Evolutionary conservation across 192 early-diverging fungal species (phyloP).

Genomic region (Mortierella antarctica): DNA sequence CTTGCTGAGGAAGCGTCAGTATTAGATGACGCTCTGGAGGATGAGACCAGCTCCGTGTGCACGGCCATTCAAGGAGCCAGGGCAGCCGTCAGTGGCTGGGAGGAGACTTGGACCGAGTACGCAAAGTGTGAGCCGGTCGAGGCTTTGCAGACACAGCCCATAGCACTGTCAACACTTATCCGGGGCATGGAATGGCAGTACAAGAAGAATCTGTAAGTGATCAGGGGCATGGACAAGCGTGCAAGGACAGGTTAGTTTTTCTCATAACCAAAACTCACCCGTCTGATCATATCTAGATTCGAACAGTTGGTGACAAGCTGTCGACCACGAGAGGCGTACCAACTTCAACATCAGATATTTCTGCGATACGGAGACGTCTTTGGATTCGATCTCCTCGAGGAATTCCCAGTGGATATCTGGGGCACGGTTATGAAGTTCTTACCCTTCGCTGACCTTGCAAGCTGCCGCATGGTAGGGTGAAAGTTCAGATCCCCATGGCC

Average conservation of each 20-base stretch:
- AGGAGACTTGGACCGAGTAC: constrained; percentile 12
- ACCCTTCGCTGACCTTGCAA: constrained; percentile 31
- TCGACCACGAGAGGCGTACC: constrained; percentile 21
- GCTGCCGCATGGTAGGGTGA: constrained; percentile 28
- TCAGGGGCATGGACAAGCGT: background rate
- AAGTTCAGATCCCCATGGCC: background rate
- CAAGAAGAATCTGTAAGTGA: constrained; percentile 41
- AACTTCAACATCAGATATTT: constrained; percentile 26
- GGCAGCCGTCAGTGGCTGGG: constrained; percentile 27
- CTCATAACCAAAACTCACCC: background rate
- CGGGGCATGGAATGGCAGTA: constrained; percentile 25
- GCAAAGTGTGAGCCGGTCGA: constrained; percentile 33
- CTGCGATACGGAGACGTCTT: constrained; percentile 11
- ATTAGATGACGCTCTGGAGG: constrained; percentile 13
- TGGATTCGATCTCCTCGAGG: constrained; percentile 39
- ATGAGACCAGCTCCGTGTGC: constrained; percentile 15
- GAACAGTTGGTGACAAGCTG: constrained; percentile 23
- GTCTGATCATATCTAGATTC: constrained; percentile 9
- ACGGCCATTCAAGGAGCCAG: constrained; percentile 1
- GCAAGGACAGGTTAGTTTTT: background rate
- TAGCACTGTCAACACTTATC: constrained; percentile 17
- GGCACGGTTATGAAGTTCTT: constrained; percentile 8
- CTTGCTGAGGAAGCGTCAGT: constrained; percentile 11
- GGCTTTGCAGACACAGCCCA: constrained; percentile 20
- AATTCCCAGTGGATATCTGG: constrained; percentile 8